Percentiles rank a stretch among this genome's conserved stretches.
Evolutionary conservation across 768 basidiomycete species (phyloP).

Genomic region (Udeniomyces megalosporus): DNA sequence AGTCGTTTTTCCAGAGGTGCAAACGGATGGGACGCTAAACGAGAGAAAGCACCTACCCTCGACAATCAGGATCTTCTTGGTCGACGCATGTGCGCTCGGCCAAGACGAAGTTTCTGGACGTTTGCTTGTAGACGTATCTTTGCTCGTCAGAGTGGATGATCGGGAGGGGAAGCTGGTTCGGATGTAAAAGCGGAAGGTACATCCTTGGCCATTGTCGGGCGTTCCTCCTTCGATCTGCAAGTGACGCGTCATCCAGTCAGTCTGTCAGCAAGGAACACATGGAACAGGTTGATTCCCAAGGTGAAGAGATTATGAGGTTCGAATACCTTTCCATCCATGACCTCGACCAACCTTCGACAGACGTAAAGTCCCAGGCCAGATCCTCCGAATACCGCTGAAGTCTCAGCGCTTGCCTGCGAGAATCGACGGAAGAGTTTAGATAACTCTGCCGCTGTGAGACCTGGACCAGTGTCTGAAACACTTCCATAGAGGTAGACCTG

Average conservation of each 20-base stretch:
- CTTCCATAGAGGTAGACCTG: slow-evolving; percentile 30
- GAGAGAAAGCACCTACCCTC: no score
- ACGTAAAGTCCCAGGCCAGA: slow-evolving; percentile 28
- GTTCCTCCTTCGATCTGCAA: not conserved
- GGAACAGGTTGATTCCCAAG: no score
- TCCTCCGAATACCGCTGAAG: slow-evolving; percentile 23
- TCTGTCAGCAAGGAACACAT: no score
- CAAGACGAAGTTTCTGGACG: no score
- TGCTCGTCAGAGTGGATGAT: not conserved
- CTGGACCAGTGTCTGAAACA: slow-evolving; percentile 25
- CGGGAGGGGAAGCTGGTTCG: not conserved
- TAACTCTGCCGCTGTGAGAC: slow-evolving; percentile 24
- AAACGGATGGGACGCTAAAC: no score
- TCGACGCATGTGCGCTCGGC: no score
- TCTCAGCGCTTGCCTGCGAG: slow-evolving; percentile 9
- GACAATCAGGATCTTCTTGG: no score
- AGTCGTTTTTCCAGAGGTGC: no score
- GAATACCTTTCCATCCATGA: not conserved
- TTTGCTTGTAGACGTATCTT: no score
- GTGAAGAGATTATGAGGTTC: no score
- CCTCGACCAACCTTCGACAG: slow-evolving; percentile 23
- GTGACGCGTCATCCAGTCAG: no score
- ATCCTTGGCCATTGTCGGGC: not conserved
- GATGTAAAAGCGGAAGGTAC: not conserved
- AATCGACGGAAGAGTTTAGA: slow-evolving; percentile 26